Base-by-base conservation (phyloP, 768 basidiomycete species). In the Phallus indusiatus region DNA sequence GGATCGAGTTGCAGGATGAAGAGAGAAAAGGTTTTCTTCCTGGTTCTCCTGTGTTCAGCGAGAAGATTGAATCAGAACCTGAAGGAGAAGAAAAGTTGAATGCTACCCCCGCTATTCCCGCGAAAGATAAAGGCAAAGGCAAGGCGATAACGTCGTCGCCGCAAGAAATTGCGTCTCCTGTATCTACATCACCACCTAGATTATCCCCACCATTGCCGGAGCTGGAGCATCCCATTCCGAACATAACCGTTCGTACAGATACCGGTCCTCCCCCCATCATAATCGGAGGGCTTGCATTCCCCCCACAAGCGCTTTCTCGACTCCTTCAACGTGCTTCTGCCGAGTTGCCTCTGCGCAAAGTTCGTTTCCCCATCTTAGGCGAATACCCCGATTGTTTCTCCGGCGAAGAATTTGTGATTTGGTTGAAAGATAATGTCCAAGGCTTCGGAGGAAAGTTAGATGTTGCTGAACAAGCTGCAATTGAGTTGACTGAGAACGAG, bases 341-440 rank as follows among this genome's bases (percentile, higher is more conserved):
- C 0, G 86, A 90, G 64, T 73, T 93, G n/a, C 81, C 80, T 17
- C 74, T 91, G 33, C 79, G 84, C 35, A 72, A 86, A 7, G 77
- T 93, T 33, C 83, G 85, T 37, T 82, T 92, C 73, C 85, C 91
- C 0, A 72, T 93, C 14, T 67, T 93, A 11, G 90, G 90, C 50
- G 89, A 92, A 74, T 93, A 93, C 63, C 77, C 84, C 28, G 86
- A 90, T 59, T 86, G 87, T 60, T 94, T 95, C 71, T 84, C 83
- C 16, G 94, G 94, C 28, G 91, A 92, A 47, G 93, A 95, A 63
- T 86, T 96, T 63, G 88, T 86, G 9, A 77, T 80, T 5, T 96
- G 92, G 92, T 71, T 96, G 58, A 82, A 83, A 59, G 81, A 79
- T 59, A 85, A 88, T 62, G 84, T 94, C 1, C 81, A 82, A 61